These are phyloP conservation scores for Parachaetomium inaequale DNA, from an alignment of 495 filamentous ascomycete species.

Conservation along the genomic window DNA sequence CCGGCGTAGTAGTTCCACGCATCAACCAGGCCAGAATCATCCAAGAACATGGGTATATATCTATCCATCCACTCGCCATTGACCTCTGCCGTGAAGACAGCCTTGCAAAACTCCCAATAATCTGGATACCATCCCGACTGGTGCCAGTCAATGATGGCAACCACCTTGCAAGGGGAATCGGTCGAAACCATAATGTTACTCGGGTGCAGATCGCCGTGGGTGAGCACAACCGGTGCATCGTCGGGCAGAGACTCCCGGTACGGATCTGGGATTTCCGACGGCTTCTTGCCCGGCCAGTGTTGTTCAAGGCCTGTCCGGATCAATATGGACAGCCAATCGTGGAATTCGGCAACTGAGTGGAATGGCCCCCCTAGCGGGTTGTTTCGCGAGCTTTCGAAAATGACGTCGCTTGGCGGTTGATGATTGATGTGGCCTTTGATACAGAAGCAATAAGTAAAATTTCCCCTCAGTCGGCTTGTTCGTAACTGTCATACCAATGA, in stretches of 20 bases:
- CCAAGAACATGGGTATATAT: slow-evolving; percentile 14
- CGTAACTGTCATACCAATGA: slow-evolving; percentile 19
- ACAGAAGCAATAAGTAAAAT: neutral
- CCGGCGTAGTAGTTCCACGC: slow-evolving; percentile 2
- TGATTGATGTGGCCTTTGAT: slow-evolving; percentile 28
- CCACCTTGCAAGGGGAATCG: slow-evolving; percentile 24
- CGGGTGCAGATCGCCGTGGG: slow-evolving; percentile 47
- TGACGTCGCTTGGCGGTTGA: slow-evolving; percentile 31
- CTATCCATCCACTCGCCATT: slow-evolving; percentile 3
- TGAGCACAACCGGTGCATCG: slow-evolving; percentile 42
- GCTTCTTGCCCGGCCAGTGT: slow-evolving; percentile 28
- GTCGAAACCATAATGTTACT: slow-evolving; percentile 44
- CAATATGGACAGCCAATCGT: slow-evolving; percentile 42
- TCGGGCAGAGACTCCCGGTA: slow-evolving; percentile 42
- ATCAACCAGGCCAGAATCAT: slow-evolving; percentile 1
- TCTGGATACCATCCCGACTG: slow-evolving; percentile 48
- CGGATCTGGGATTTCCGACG: slow-evolving; percentile 29
- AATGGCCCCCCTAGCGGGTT: slow-evolving; percentile 37
- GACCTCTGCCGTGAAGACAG: slow-evolving; percentile 16
- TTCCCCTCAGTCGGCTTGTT: neutral
- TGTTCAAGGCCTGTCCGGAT: slow-evolving; percentile 26
- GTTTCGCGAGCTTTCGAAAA: slow-evolving; percentile 29
- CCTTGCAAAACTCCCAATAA: slow-evolving; percentile 48
- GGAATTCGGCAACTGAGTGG: slow-evolving; percentile 38
- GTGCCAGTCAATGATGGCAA: slow-evolving; percentile 48